Evolutionary conservation across 1,284 basidiomycete species (phyloP), one percentile per base, ranked within the genome.

Genomic region (Tilletiopsis washingtonensis): DNA sequence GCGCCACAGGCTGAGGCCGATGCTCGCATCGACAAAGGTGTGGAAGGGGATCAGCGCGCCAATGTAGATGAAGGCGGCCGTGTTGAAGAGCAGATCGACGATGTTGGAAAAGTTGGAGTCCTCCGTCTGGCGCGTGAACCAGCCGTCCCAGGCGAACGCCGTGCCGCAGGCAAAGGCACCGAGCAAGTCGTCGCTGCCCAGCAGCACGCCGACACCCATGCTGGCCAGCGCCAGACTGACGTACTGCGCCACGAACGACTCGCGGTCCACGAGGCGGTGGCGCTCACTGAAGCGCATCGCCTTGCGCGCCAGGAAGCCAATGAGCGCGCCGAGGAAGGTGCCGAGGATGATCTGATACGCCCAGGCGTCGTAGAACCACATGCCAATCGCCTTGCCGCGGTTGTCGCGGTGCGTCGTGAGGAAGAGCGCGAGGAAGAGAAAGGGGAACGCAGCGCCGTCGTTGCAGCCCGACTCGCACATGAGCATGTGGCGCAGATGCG

Each of bases 111-210:
- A 98, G 61, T 91, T 85, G 26, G 69, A 71, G 50, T 68, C 65
- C 49, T 94, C 91, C 1, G 91, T 98, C 63, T 94, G 91, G 61
- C 84, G 82, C 79, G 96, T 96, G 79, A 94, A 96, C 56, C 91
- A 69, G 23, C 67, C 76, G 62, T 98, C 93, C 93, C 93, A 98
- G 0, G 91, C 94, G 70, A 97, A 99, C 1, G 91, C 90, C 3
- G 87, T 85, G 20, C 94, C 94, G 67, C 91, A 97, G 1, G 85
- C 84, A 73, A 98, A 99, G 0, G 93, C 86, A 11, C 91, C 69
- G 11, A 73, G 62, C 15, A 71, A 47, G 41, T 71, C 71, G 48
- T 73, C 71, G 38, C 64, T 69, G 21, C 71, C 71, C 11, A 73
- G 52, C 20, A 74, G 46, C 12, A 71, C 62, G 25, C 67, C 69